Conservation (phyloP, 1,139 yeast species). For the Candida tropicalis region DNA sequence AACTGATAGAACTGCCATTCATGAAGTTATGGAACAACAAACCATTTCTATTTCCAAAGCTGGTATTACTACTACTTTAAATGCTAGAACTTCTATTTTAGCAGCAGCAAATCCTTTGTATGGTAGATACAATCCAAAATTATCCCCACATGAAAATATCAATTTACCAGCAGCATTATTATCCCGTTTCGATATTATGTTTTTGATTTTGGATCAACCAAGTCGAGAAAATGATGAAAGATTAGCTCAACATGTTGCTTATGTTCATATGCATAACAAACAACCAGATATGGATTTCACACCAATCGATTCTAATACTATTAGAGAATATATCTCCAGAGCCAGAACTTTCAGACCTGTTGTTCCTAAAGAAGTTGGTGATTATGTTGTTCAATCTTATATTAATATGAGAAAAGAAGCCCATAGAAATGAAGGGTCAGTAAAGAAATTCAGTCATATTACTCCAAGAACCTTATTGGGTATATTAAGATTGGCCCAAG, state of each 20-base stretch:
- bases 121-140: conserved; percentile 89
- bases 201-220: conserved; percentile 84
- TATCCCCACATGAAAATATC: conserved; percentile 94
- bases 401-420: conserved; percentile 93
- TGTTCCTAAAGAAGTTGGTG: conserved; percentile 85
- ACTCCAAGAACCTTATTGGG: conserved; percentile 96
- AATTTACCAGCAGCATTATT: conserved; percentile 95
- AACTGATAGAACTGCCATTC: conserved; percentile 94
- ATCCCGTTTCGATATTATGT: conserved; percentile 92
- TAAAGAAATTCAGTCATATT: conserved; percentile 79
- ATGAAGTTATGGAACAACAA: conserved; percentile 99
- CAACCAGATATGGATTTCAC: conserved; percentile 80
- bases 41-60: conserved; percentile 97
- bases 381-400: conserved; percentile 83
- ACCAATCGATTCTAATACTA: conserved; percentile 77
- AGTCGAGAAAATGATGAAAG: conserved; percentile 77
- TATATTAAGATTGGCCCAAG: conserved; percentile 90
- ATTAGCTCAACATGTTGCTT: conserved; percentile 91
- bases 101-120: conserved; percentile 98
- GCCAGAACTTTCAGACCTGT: conserved; percentile 88
- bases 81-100: conserved; percentile 91
- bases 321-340: conserved; percentile 84
- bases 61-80: conserved; percentile 94
- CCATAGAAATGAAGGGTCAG: conserved; percentile 74
- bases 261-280: conserved; percentile 88